These are phyloP conservation scores for Ophiocordyceps camponoti-rufipedis DNA, from an alignment of 2,329 filamentous ascomycete genomes.

Conservation along the genomic window DNA sequence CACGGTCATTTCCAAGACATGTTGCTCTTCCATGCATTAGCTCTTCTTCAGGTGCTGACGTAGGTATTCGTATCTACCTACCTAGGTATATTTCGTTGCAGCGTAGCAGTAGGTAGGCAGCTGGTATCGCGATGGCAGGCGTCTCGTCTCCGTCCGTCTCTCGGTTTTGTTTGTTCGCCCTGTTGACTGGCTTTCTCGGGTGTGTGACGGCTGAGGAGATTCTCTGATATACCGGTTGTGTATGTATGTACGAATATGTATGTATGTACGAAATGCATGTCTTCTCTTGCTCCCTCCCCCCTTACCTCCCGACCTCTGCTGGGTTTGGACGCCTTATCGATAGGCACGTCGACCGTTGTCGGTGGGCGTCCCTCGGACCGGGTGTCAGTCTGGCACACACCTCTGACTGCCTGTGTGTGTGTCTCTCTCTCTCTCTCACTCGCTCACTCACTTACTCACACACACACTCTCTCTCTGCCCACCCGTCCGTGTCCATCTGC, in stretches of 20 bases:
- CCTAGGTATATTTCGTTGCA: background rate
- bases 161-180: too few relatives aligned
- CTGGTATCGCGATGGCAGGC: too few relatives aligned
- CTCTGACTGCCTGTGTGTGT: background rate
- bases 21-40: conserved; percentile 1
- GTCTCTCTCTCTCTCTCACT: background rate
- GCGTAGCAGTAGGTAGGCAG: background rate
- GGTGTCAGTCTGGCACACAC: background rate
- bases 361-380: too few relatives aligned
- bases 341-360: too few relatives aligned
- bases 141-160: too few relatives aligned
- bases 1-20: background rate
- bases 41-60: conserved; percentile 1
- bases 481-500: background rate
- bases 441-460: background rate
- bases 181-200: too few relatives aligned
- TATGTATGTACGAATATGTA: background rate
- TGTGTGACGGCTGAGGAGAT: too few relatives aligned
- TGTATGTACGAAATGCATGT: background rate
- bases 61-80: background rate
- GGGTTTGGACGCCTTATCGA: too few relatives aligned
- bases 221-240: background rate
- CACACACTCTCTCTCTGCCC: too few relatives aligned
- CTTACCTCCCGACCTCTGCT: too few relatives aligned
- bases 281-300: too few relatives aligned